Conservation (phyloP, 176 grass and related monocot genomes). For the Poa pratensis region DNA sequence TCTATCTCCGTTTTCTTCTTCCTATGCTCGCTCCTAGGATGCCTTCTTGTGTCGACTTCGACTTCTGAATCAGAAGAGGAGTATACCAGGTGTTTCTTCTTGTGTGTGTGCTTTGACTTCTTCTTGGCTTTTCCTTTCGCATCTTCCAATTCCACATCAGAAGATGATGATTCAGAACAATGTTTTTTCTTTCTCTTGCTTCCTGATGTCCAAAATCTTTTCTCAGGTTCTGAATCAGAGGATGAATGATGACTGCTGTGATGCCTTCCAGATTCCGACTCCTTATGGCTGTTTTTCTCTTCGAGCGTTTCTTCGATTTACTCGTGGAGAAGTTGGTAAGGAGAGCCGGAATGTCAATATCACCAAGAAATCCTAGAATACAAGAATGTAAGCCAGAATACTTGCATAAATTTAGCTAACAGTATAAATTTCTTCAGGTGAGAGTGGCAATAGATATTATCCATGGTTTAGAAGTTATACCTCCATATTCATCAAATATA, state of each 20-base stretch:
- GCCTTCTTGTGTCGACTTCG: slow-evolving; percentile 40
- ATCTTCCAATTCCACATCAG: slow-evolving; percentile 47
- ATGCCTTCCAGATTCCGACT: slow-evolving; percentile 31
- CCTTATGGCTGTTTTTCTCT: slow-evolving; percentile 64
- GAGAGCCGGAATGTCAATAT: slow-evolving; percentile 72
- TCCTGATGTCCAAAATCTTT: slow-evolving; percentile 49
- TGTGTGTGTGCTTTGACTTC: slow-evolving; percentile 52
- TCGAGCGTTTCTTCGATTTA: slow-evolving; percentile 72
- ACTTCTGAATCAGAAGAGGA: slow-evolving; percentile 54
- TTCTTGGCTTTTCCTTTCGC: slow-evolving; percentile 53
- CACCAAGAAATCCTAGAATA: slow-evolving; percentile 78
- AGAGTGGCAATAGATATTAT: background rate
- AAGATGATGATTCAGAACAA: slow-evolving; percentile 48
- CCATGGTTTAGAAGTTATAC: slow-evolving; percentile 43
- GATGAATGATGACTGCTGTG: slow-evolving; percentile 39
- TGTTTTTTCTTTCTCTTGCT: slow-evolving; percentile 63
- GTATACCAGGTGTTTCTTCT: slow-evolving; percentile 40
- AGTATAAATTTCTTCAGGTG: background rate
- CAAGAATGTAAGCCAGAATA: background rate
- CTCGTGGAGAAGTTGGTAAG: slow-evolving; percentile 68
- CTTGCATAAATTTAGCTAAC: slow-evolving; percentile 17
- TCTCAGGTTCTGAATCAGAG: slow-evolving; percentile 44
- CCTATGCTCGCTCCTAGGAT: slow-evolving; percentile 43
- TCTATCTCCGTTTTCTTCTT: slow-evolving; percentile 46
- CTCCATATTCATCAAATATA: slow-evolving; percentile 99